Evolutionary conservation across 768 basidiomycete species (phyloP).

Genomic region (Auriscalpium orientale): DNA sequence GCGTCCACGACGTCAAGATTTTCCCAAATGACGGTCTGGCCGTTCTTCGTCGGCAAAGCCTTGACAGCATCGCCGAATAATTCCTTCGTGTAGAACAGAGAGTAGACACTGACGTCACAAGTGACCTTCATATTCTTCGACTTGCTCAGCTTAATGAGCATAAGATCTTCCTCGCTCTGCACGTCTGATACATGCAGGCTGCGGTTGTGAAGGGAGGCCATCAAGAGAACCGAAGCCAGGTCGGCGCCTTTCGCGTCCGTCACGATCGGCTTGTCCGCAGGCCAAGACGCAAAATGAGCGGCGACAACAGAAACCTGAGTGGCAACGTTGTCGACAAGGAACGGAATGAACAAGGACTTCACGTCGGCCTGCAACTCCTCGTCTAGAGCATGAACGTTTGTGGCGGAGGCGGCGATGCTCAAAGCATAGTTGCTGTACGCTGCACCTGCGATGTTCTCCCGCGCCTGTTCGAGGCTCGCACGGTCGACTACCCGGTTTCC

Average conservation of each 20-base stretch:
- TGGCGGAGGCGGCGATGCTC: conserved; percentile 64
- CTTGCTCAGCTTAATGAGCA: conserved; percentile 91
- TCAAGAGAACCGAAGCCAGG: conserved; percentile 84
- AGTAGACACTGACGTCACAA: conserved; percentile 90
- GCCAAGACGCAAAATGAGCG: conserved; percentile 86
- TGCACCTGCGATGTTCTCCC: conserved; percentile 48
- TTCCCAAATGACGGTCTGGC: conserved; percentile 81
- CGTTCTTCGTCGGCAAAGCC: conserved; percentile 61
- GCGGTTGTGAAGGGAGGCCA: conserved; percentile 89
- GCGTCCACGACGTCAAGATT: conserved; percentile 80
- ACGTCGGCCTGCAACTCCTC: conserved; percentile 76
- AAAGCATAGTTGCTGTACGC: conserved; percentile 88
- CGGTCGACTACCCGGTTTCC: conserved; percentile 59
- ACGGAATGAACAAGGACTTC: conserved; percentile 83
- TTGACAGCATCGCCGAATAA: conserved; percentile 51
- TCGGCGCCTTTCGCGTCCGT: conserved; percentile 90
- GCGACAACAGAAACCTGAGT: conserved; percentile 71
- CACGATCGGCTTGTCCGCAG: conserved; percentile 84
- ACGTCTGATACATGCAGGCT: conserved; percentile 90
- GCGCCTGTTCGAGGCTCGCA: conserved; percentile 59
- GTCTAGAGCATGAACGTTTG: conserved; percentile 54
- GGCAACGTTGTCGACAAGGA: conserved; percentile 39
- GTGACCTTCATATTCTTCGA: conserved; percentile 90
- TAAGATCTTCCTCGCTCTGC: conserved; percentile 75
- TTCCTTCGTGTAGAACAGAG: conserved; percentile 79